Base-by-base conservation (phyloP, 805 yeast genomes). In the Kodamaea kaohsiungensis region DNA sequence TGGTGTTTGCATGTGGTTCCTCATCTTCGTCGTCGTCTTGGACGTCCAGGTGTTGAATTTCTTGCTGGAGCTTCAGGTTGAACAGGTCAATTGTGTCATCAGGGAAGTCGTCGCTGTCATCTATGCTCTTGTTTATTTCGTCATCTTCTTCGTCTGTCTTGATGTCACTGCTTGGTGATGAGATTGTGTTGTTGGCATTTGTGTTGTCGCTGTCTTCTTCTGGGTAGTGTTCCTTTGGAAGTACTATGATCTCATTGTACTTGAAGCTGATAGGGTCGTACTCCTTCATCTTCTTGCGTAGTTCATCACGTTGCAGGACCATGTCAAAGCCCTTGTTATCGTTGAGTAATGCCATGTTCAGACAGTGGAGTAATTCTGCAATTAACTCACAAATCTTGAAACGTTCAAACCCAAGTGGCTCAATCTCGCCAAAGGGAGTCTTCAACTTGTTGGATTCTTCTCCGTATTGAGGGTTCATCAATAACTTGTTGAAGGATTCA, bases 311-410 rank as follows among this genome's bases (percentile, higher is more conserved):
- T 48, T 68, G 70, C 45, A 61, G 59, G 17, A 76, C 81, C 17
- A 75, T 71, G 25, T 72, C 78, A 55, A 58, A 73, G 8, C 80
- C 81, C 61, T 74, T 74, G 53, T 73, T 73, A 58, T 75, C 79
- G 57, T 76, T 76, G 35, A 76, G 64, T 48, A 76, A 63, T 13
- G 78, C 78, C 81, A 76, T 76, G 60, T 76, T 76, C 12, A 79
- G 75, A 53, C 81, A 76, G 63, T 76, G 81, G 48, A 76, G 67
- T 39, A 76, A 68, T 59, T 76, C 81, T 1, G 81, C 81, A 33
- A 76, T 71, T 56, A 76, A 68, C 62, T 76, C 81, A 59, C 79
- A 75, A 33, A 76, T 75, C 61, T 76, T 76, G 61, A 76, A 76
- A 52, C 80, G 61, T 58, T 76, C 81, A 58, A 75, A 76, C 1